phyloP scores from a whole-genome alignment of 768 basidiomycete species.

The Rhodotorula toruloides region DNA sequence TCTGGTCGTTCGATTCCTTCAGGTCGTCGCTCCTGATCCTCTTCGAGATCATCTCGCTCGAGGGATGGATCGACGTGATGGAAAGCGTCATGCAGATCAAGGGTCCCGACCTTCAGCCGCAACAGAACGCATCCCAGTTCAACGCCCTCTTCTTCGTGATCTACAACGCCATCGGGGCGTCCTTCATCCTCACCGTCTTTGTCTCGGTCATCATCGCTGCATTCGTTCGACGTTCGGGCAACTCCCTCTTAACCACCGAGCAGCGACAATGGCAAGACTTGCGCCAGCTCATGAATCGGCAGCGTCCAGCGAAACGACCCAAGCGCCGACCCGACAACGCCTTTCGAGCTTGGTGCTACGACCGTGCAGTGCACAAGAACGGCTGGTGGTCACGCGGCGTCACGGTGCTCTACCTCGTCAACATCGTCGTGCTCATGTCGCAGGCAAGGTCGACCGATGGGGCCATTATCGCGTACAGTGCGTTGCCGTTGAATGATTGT shows the following conservation, averaged over 20 bases:
- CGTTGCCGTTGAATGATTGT: background rate
- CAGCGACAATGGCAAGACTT: conserved; percentile 94
- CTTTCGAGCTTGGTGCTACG: conserved; percentile 79
- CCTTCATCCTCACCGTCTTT: conserved; percentile 58
- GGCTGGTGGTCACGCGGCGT: conserved; percentile 84
- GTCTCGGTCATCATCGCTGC: conserved; percentile 79
- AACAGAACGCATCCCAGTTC: conserved; percentile 64
- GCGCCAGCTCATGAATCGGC: conserved; percentile 77
- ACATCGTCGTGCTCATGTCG: conserved; percentile 73
- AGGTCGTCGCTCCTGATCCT: conserved; percentile 76
- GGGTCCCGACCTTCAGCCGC: conserved; percentile 64
- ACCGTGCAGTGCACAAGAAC: conserved; percentile 82
- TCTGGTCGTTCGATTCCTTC: conserved; percentile 86
- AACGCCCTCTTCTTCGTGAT: conserved; percentile 88
- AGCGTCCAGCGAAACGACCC: conserved; percentile 79
- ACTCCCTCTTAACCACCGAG: conserved; percentile 74
- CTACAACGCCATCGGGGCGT: conserved; percentile 88
- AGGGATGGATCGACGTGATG: conserved; percentile 97
- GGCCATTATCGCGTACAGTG: conserved; percentile 34
- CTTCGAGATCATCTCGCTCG: conserved; percentile 91
- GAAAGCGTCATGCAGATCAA: conserved; percentile 69
- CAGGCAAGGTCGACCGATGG: conserved; percentile 34
- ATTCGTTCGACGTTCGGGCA: conserved; percentile 78
- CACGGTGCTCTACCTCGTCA: conserved; percentile 70
- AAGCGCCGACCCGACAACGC: conserved; percentile 53